phyloP scores from a whole-genome alignment of 768 basidiomycete species.

The Scleroderma citrinum region DNA sequence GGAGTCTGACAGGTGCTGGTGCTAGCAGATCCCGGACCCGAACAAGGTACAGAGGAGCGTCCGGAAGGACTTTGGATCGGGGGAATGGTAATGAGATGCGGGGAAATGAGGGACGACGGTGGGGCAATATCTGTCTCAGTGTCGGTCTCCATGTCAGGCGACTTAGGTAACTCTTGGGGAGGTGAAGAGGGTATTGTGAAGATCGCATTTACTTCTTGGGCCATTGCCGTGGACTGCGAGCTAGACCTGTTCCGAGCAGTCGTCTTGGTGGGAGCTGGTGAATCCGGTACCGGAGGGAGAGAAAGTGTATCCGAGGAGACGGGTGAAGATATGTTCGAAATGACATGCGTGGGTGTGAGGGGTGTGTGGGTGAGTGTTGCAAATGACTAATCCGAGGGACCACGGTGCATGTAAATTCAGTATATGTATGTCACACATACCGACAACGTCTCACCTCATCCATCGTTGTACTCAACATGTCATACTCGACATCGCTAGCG shows the following conservation, averaged over 20 bases:
- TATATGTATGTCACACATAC: conserved; percentile 2
- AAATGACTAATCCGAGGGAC: conserved; percentile 33
- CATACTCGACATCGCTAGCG: conserved; percentile 10
- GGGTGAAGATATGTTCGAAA: conserved; percentile 35
- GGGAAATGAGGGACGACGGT: background rate
- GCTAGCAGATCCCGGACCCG: conserved; percentile 2
- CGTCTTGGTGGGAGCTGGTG: background rate
- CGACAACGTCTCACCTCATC: conserved; percentile 38
- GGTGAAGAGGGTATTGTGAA: conserved; percentile 2
- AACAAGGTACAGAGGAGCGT: conserved; percentile 14
- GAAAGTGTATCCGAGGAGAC: background rate
- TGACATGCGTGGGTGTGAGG: conserved; percentile 43
- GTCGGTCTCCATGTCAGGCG: background rate
- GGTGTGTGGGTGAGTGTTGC: conserved; percentile 40
- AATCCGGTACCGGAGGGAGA: background rate
- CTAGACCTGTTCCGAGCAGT: background rate
- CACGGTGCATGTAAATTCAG: background rate
- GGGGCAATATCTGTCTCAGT: background rate
- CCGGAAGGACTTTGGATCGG: conserved; percentile 7
- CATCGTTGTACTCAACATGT: conserved; percentile 27
- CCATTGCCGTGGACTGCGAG: background rate
- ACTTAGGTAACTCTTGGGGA: conserved; percentile 1
- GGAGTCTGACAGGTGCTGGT: too few relatives aligned
- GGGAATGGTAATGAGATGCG: conserved; percentile 7
- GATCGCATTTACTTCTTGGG: background rate